These are phyloP conservation scores for Verticillium nonalfalfae DNA, from an alignment of 2,329 filamentous ascomycete genomes.

Conservation along the genomic window DNA sequence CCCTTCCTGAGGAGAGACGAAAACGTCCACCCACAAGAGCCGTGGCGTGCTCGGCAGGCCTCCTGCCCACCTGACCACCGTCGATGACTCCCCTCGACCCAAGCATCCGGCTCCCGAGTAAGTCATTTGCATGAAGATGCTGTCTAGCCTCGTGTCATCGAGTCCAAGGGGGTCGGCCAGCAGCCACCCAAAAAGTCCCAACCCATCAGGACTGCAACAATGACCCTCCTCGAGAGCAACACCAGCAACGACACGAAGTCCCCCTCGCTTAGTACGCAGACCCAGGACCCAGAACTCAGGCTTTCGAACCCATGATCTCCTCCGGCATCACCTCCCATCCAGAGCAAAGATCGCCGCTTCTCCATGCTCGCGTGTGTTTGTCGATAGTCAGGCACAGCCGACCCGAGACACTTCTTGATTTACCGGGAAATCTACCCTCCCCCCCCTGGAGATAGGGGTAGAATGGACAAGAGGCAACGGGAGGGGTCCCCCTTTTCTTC, in stretches of 20 bases:
- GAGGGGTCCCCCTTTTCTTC: not conserved
- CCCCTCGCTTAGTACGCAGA: not conserved
- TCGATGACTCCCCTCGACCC: not conserved
- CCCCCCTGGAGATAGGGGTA: no score
- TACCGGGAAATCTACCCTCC: not conserved
- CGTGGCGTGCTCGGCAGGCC: not conserved
- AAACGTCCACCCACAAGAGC: not conserved
- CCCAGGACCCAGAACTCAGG: not conserved
- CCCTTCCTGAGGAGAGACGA: not conserved
- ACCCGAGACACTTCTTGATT: not conserved
- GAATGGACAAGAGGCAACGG: no score
- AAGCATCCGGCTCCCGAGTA: not conserved
- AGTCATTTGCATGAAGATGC: not conserved
- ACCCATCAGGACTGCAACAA: not conserved
- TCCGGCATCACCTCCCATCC: not conserved
- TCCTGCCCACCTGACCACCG: not conserved
- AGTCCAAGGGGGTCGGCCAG: not conserved
- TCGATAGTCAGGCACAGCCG: not conserved
- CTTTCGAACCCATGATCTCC: not conserved
- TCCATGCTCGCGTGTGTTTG: not conserved
- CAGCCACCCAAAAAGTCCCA: not conserved
- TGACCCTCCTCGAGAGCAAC: not conserved
- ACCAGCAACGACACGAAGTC: not conserved
- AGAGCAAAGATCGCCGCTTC: not conserved
- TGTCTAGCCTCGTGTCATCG: not conserved